phyloP scores from a whole-genome alignment of 1,284 basidiomycete species.

The Trametes versicolor region DNA sequence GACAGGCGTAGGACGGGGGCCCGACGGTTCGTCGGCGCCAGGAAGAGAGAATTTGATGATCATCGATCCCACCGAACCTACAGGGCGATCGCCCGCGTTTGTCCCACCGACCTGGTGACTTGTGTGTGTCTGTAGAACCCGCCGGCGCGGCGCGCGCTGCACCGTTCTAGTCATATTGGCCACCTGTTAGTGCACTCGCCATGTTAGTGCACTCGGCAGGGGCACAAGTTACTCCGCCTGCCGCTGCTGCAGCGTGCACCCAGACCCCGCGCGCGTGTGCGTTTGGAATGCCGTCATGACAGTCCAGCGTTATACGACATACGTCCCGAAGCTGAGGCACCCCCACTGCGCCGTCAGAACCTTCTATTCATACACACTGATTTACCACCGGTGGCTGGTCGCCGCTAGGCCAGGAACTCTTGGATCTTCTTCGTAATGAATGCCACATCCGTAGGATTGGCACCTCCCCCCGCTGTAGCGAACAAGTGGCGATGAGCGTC shows the following conservation, averaged over 20 bases:
- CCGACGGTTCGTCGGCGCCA: constrained; percentile 10
- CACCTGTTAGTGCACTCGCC: neutral
- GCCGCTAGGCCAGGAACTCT: constrained; percentile 24
- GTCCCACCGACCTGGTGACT: constrained; percentile 7
- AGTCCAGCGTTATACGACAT: neutral
- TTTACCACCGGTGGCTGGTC: constrained; percentile 6
- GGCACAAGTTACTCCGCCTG: neutral
- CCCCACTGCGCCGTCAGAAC: constrained; percentile 9
- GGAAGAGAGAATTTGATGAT: constrained; percentile 15
- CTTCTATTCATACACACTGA: constrained; percentile 12
- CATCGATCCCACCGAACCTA: constrained; percentile 11
- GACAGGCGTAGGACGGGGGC: neutral
- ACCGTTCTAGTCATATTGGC: constrained; percentile 18
- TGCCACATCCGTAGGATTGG: constrained; percentile 30
- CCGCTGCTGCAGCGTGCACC: neutral
- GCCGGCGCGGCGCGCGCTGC: neutral
- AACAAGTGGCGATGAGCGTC: neutral
- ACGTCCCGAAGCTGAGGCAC: constrained; percentile 11
- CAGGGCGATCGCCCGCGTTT: constrained; percentile 15
- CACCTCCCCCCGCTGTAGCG: constrained; percentile 30
- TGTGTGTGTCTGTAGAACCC: constrained; percentile 14
- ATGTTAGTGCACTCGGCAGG: constrained; percentile 13
- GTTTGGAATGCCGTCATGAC: constrained; percentile 6
- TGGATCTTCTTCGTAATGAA: constrained; percentile 34
- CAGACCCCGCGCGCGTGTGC: neutral